These are phyloP conservation scores for Thalassiosira exigua DNA, from an alignment of 352 stramenopile species.

Conservation along the genomic window DNA sequence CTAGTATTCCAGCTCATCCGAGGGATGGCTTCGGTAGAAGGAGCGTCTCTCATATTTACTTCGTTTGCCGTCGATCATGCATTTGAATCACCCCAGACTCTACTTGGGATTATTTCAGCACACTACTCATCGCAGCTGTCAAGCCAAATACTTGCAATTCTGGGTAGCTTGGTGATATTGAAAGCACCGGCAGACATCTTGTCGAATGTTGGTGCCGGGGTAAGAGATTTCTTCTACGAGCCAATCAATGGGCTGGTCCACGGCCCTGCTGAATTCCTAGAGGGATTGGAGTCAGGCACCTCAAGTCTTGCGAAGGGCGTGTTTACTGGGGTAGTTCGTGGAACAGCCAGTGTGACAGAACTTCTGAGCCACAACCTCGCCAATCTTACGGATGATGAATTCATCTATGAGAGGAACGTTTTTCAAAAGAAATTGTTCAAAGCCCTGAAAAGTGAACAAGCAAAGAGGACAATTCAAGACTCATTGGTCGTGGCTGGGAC, in stretches of 20 bases:
- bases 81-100: slow-evolving; percentile 80
- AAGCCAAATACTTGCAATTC: slow-evolving; percentile 79
- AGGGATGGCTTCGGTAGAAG: slow-evolving; percentile 74
- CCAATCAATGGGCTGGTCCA: slow-evolving; percentile 83
- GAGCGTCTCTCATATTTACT: slow-evolving; percentile 81
- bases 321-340: slow-evolving; percentile 75
- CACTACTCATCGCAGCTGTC: slow-evolving; percentile 84
- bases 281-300: slow-evolving; percentile 77
- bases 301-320: slow-evolving; percentile 76
- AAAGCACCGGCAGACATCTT: slow-evolving; percentile 84
- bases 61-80: slow-evolving; percentile 83
- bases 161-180: slow-evolving; percentile 80
- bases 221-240: slow-evolving; percentile 96
- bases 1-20: slow-evolving; percentile 82
- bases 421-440: slow-evolving; percentile 74
- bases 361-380: slow-evolving; percentile 79
- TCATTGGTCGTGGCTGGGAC: slow-evolving; percentile 70
- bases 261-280: slow-evolving; percentile 74
- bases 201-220: slow-evolving; percentile 93
- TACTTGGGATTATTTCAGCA: slow-evolving; percentile 68
- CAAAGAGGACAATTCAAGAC: slow-evolving; percentile 61
- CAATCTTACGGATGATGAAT: slow-evolving; percentile 77
- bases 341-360: slow-evolving; percentile 79
- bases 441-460: slow-evolving; percentile 56
- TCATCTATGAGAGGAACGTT: slow-evolving; percentile 76